Conservation (phyloP, 495 filamentous ascomycete genomes). For the Sporormia fimetaria region DNA sequence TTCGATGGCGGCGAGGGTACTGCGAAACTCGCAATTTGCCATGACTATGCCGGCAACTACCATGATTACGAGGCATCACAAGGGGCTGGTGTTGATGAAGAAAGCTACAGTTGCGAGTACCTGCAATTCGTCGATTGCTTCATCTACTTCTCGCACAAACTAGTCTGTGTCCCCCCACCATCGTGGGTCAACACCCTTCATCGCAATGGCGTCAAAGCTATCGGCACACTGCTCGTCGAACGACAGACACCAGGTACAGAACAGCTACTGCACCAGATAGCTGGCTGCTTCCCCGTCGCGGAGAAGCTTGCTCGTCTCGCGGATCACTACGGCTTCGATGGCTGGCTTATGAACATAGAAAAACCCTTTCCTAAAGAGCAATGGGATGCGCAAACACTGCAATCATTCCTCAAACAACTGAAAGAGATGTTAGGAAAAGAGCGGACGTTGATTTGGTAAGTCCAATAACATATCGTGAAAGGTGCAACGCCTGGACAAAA, state of each 20-base stretch:
- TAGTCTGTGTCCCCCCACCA: conserved; percentile 36
- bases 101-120: conserved; percentile 33
- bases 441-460: conserved; percentile 31
- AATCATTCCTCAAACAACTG: conserved; percentile 30
- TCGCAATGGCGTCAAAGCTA: conserved; percentile 35
- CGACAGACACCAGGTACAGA: conserved; percentile 25
- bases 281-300: conserved; percentile 27
- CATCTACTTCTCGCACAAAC: conserved; percentile 39
- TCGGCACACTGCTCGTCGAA: conserved; percentile 38
- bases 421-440: conserved; percentile 23
- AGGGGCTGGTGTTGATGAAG: conserved; percentile 18
- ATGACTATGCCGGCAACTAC: conserved; percentile 38
- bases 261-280: conserved; percentile 24
- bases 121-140: conserved; percentile 36
- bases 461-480: background rate
- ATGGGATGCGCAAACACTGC: conserved; percentile 22
- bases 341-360: conserved; percentile 40
- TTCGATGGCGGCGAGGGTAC: conserved; percentile 1
- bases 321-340: conserved; percentile 37
- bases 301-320: conserved; percentile 33
- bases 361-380: conserved; percentile 30
- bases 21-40: conserved; percentile 32
- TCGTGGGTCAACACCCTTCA: conserved; percentile 39
- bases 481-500: background rate
- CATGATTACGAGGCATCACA: conserved; percentile 33